Conservation (phyloP, 305 asterid genomes). For the Nicotiana rustica region DNA sequence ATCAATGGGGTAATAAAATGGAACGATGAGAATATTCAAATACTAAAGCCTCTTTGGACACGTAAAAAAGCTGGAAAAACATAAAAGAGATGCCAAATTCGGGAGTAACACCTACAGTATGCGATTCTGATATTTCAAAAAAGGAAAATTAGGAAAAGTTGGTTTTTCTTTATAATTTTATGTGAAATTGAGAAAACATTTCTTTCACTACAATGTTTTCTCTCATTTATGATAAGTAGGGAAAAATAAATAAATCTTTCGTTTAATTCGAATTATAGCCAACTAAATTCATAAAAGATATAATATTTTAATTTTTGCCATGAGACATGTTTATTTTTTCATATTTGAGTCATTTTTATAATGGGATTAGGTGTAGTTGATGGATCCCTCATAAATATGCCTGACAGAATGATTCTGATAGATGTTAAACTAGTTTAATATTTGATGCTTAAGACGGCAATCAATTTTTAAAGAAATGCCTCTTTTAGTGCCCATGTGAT, state of each 20-base stretch:
- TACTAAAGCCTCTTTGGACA: too few species aligned
- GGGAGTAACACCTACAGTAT: neutral
- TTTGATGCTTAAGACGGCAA: conserved; percentile 32
- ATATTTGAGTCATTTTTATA: neutral
- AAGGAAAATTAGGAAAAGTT: neutral
- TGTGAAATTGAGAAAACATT: neutral
- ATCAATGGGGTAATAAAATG: neutral
- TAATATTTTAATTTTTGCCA: neutral
- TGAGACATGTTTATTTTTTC: neutral
- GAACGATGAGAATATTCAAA: neutral
- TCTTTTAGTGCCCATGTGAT: conserved; percentile 24
- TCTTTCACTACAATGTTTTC: neutral
- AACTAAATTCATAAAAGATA: neutral
- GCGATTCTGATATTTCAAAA: neutral
- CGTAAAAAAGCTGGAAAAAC: too few species aligned
- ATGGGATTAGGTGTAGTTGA: conserved; percentile 4
- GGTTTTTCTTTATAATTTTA: neutral
- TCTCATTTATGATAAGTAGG: neutral
- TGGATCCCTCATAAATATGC: conserved; percentile 23
- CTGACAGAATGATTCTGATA: conserved; percentile 33
- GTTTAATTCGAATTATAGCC: neutral
- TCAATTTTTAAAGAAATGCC: neutral
- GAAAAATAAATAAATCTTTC: neutral
- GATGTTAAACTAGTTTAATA: neutral
- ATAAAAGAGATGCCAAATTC: too few species aligned